Base-by-base conservation (phyloP, 2,329 filamentous ascomycete genomes). In the Rutstroemia sydowiana region DNA sequence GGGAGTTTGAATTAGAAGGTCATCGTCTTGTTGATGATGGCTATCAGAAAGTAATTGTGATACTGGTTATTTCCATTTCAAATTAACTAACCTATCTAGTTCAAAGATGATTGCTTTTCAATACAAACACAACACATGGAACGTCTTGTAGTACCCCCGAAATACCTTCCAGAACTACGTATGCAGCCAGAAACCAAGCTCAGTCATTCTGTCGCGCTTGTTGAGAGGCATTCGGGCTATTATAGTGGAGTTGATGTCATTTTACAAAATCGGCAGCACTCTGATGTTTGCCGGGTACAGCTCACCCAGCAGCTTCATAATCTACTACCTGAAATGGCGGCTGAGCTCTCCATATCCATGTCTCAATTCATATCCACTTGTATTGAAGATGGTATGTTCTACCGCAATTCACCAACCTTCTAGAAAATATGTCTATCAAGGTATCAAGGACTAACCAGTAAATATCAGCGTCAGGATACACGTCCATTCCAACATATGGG, bases 171-270 rank as follows among this genome's bases (percentile, higher is more conserved):
- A 20, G 47, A 49, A 21, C 21, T 49, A 26, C 28, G 47, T 2
- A 42, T 49, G 47, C 13, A 43, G 11, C 39, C 37, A 1, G 37
- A 49, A 42, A 16, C 39, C 18, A 49, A 49, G n/a, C 37, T 49
- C 7, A 30, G 26, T 40, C 45, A 48, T 6, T 40, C 45, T 23
- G 21, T n/a, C 30, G 45, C 45, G 39, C 45, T 48, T 10, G 26
- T 40, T 18, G 45, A 48, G 13, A 48, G 34, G 40, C 37, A 37
- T n/a, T 21, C 40, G 4, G 45, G 45, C 2, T 14, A 21, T 6
- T 48, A 40, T 7, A 48, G 45, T 48, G 45, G 34, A 20, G 23
- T 48, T n/a, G 45, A 48, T 40, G 11, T 40, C 14, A 40, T 40
- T 21, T 11, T 48, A 1, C n/a, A 48, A 14, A 48, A 34, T 34